A percentile compares a stretch with the other conserved stretches of the same genome.
phyloP scores from a whole-genome alignment of 345 rosid species.

The Schrenkiella parvula region DNA sequence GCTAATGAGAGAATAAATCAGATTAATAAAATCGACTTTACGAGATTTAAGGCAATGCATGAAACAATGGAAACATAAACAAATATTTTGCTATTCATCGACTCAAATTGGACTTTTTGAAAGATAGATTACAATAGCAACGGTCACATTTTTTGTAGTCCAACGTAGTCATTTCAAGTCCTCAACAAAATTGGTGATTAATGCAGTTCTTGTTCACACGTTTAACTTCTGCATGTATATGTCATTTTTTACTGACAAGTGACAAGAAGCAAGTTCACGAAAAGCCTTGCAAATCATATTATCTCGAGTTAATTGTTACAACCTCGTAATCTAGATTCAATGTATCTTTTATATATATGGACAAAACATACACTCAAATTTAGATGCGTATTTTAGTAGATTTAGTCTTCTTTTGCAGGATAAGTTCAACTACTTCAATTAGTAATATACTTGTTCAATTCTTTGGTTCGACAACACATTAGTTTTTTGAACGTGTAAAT shows the following conservation, averaged over 20 bases:
- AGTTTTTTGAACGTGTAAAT: background rate
- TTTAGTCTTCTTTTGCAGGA: conserved; percentile 6
- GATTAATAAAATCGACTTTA: background rate
- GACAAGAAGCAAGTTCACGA: background rate
- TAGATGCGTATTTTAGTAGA: conserved; percentile 2
- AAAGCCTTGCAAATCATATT: background rate
- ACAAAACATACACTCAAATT: background rate
- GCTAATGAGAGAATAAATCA: background rate
- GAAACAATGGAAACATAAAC: background rate
- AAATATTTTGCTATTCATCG: background rate
- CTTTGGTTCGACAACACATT: background rate
- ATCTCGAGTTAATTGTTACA: background rate
- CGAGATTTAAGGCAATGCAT: background rate
- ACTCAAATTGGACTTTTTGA: background rate
- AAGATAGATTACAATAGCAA: background rate
- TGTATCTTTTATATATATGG: background rate
- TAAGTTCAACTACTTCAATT: background rate
- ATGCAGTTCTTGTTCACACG: conserved; percentile 3
- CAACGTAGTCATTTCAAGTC: background rate
- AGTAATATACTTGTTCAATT: background rate
- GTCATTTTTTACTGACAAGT: conserved; percentile 2
- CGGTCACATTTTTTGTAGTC: background rate
- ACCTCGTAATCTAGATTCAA: conserved; percentile 15
- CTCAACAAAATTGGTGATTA: background rate
- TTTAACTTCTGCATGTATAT: background rate